phyloP scores from a whole-genome alignment of 2,329 filamentous ascomycete species.

The Aspergillus ustus region DNA sequence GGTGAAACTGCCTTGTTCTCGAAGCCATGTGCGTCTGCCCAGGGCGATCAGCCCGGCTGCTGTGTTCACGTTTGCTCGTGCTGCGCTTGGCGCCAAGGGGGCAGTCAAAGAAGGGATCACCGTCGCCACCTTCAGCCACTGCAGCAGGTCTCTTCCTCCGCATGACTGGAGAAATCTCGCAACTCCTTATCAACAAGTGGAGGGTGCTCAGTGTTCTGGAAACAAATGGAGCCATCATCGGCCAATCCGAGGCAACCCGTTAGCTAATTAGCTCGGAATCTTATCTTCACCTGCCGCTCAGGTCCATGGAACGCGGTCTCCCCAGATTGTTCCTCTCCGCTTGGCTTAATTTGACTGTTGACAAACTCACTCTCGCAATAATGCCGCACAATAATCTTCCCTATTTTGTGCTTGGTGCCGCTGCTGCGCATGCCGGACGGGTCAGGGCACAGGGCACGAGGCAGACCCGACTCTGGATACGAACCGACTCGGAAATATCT shows the following conservation, averaged over 20 bases:
- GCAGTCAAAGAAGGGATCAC: neutral
- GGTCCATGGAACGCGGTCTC: neutral
- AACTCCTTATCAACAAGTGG: neutral
- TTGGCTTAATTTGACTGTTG: neutral
- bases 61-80: neutral
- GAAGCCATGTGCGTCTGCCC: neutral
- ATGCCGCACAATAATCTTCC: neutral
- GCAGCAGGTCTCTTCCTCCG: neutral
- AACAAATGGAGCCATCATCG: neutral
- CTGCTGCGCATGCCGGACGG: neutral
- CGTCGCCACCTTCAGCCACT: neutral
- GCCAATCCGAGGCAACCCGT: slow-evolving; percentile 3
- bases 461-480: slow-evolving; percentile 1
- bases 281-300: slow-evolving; percentile 2
- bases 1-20: neutral
- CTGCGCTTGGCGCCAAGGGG: neutral
- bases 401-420: neutral
- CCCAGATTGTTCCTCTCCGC: neutral
- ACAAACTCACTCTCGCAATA: neutral
- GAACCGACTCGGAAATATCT: neutral
- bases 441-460: slow-evolving; percentile 6
- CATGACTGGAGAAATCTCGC: neutral
- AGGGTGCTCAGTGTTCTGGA: neutral
- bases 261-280: slow-evolving; percentile 9
- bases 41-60: neutral